Evolutionary conservation across 768 basidiomycete species (phyloP), one percentile per base, ranked within the genome.

Genomic region (Hypsizygus marmoreus): DNA sequence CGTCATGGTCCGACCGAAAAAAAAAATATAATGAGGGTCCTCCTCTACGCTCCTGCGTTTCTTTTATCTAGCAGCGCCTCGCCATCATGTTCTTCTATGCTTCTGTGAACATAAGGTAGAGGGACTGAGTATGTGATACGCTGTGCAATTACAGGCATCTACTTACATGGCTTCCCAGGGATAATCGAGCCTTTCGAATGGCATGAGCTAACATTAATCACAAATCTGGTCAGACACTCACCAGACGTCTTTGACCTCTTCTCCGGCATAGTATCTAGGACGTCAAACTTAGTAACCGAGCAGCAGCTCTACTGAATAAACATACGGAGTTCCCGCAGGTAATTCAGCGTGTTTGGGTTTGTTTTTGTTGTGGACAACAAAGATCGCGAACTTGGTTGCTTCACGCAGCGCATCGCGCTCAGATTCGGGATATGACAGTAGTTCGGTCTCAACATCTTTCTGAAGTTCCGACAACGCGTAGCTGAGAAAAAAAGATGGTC

Each of bases 311-410:
- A 37, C 44, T 13, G 50, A 30, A 14, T 7, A 10, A 43, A 68
- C 81, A 61, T 61, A 91, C 88, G 76, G 79, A 20, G 76, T 73
- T 47, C 80, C 79, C 2, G 72, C 55, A 2, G 93, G 89, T 28
- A 99, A 69, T 34, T 80, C 68, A 20, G 82, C 94, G 26, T 84
- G 62, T 71, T 99, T 99, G 24, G 75, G 72, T 70, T 97, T 97
- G 50, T 83, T 73, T 72, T 97, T 98, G 74, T 94, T 91, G 68
- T 94, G 90, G 19, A 95, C 91, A 36, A 98, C 95, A 60, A 98
- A 99, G 53, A 97, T 74, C 1, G 81, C 95, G 49, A 99, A 92
- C 63, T 88, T 74, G 20, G 95, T 94, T 4, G 75, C 71, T 6
- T 67, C 63, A 49, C 80, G 77, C 14, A 84, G 68, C 1, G 77